Base-by-base conservation (phyloP, 331 rosid genomes). In the Quercus lobata region DNA sequence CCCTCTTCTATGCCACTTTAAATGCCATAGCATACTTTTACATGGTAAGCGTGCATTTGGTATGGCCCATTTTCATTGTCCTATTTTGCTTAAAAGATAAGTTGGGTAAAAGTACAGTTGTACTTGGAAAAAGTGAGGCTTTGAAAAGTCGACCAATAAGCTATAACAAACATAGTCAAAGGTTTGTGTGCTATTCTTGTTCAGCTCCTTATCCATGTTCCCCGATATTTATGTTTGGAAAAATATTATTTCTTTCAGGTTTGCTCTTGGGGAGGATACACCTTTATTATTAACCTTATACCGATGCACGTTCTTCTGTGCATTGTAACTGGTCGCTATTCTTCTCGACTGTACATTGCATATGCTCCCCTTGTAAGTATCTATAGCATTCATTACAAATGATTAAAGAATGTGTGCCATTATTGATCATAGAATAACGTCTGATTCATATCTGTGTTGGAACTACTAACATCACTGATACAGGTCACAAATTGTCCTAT, bases 261-360 rank as follows among this genome's bases (percentile, higher is more conserved):
- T 89, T 95, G 99, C 91, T 93, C 99, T 72, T 95, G 99, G 99
- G 99, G 99, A 90, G 99, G 99, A 57, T 95, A 95, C 93, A 93
- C 98, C 77, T 95, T 95, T 80, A 95, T 95, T 73, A 93, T 95
- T 80, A 95, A 95, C 79, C 99, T 95, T 72, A 95, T 95, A 88
- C 99, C 99, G 10, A 95, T 95, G 92, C 99, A 95, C 88, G 99
- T 82, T 52, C 97, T 95, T 81, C 83, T 95, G 86, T 93, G 99
- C 94, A 86, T 95, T 80, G 78, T 89, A 56, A 95, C 99, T 52
- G 99, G 98, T 35, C 97, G 99, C 86, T 95, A 93, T 79, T 95
- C 99, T 65, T 81, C 98, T 76, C 92, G 97, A 9, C 88, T 95
- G 73, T 95, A 95, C 84, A 91, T 95, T 89, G 98, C 98, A n/a